Conservation (phyloP, 164 flowering plant species). For the Stephania cephalantha region DNA sequence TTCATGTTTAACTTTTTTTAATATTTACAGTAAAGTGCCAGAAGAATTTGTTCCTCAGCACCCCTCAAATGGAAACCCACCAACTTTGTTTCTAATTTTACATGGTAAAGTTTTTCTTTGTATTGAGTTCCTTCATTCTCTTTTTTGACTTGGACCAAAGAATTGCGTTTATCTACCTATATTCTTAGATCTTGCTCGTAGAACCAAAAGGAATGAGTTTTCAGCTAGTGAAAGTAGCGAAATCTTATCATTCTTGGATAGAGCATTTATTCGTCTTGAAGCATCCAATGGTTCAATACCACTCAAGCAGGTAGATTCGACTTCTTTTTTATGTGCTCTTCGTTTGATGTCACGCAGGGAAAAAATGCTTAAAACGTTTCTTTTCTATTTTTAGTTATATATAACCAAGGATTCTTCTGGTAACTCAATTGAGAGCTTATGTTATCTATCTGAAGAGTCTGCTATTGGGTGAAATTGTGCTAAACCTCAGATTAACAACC, state of each 20-base stretch:
- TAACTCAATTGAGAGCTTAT: too few species aligned
- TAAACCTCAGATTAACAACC: too few species aligned
- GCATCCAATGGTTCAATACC: conserved; percentile 92
- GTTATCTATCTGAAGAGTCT: too few species aligned
- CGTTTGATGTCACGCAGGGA: background rate
- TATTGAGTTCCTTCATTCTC: background rate
- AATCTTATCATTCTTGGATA: conserved; percentile 66
- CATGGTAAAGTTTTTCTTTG: conserved; percentile 41
- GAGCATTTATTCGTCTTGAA: conserved; percentile 76
- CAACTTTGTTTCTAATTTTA: conserved; percentile 75
- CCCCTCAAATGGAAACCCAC: conserved; percentile 92
- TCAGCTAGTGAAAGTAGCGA: conserved; percentile 42
- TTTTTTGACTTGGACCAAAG: background rate
- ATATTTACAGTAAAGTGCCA: conserved; percentile 81
- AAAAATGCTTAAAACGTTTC: background rate
- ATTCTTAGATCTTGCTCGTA: conserved; percentile 54
- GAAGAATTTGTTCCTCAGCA: conserved; percentile 82
- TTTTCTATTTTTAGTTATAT: too few species aligned
- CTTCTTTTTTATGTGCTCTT: background rate
- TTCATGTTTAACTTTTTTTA: background rate
- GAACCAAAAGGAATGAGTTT: conserved; percentile 48
- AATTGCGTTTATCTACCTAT: background rate
- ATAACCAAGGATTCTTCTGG: too few species aligned
- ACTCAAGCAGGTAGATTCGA: conserved; percentile 72
- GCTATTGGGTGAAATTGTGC: too few species aligned